Evolutionary conservation across 2,329 filamentous ascomycete species (phyloP).

Genomic region (Penicillium rolfsii): DNA sequence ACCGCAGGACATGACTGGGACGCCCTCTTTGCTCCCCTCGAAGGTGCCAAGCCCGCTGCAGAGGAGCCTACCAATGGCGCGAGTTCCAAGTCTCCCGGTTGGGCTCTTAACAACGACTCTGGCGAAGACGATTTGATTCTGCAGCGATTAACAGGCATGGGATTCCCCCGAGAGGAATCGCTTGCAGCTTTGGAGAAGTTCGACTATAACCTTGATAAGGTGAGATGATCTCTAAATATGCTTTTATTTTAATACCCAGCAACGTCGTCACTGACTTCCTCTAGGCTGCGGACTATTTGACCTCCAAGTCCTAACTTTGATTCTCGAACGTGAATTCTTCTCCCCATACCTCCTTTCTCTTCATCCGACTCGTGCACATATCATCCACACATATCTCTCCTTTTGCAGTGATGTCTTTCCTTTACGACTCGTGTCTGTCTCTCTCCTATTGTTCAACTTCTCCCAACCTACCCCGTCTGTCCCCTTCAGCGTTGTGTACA

Average conservation of each 20-base stretch:
- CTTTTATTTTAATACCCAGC: not conserved
- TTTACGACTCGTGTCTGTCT: conserved; percentile 21
- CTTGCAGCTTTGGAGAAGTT: conserved; percentile 86
- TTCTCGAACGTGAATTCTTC: not conserved
- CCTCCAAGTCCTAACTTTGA: conserved; percentile 43
- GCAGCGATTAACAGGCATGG: conserved; percentile 88
- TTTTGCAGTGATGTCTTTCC: conserved; percentile 24
- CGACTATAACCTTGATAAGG: conserved; percentile 94
- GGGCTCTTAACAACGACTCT: conserved; percentile 72
- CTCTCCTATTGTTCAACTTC: conserved; percentile 9
- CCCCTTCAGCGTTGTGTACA: conserved; percentile 24
- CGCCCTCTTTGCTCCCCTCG: conserved; percentile 82
- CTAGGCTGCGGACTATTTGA: conserved; percentile 47
- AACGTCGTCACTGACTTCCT: conserved; percentile 12
- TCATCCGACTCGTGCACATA: conserved; percentile 27
- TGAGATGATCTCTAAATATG: conserved; percentile 52
- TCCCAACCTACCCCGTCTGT: not conserved
- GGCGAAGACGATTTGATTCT: conserved; percentile 90
- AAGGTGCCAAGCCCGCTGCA: conserved; percentile 48
- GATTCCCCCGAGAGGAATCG: conserved; percentile 74
- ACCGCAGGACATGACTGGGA: conserved; percentile 80
- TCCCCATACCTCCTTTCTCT: conserved; percentile 7
- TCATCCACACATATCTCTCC: conserved; percentile 24
- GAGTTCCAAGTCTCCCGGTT: conserved; percentile 54
- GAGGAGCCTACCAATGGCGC: conserved; percentile 24